Base-by-base conservation (phyloP, 2,329 filamentous ascomycete species). In the Stemphylium beticola region DNA sequence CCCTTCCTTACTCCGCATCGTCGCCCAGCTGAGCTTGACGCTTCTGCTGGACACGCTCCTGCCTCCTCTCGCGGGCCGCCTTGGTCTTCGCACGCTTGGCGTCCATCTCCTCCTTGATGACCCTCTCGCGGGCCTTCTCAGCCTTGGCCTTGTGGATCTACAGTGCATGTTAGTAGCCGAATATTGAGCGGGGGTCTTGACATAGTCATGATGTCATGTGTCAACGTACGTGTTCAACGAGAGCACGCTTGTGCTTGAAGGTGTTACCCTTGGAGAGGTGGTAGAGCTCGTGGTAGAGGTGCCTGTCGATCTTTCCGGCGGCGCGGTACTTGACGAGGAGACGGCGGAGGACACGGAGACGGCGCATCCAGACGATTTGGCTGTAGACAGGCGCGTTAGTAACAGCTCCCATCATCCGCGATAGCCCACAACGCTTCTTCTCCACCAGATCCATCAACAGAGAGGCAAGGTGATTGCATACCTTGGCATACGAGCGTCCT, bases 211-310 rank as follows among this genome's bases (percentile, higher is more conserved):
- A 74, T 74, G 69, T 74, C 69, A 74, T 73, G 59, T 72, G 60
- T 54, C 53, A 52, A 92, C 95, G 78, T 96, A 99, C 95, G 86
- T 99, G 95, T 88, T 99, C 95, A 80, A 99, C 92, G 76, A 99
- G 89, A 78, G 93, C 95, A 84, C 95, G 90, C 93, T 98, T 99
- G 92, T 99, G 95, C 93, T 99, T 99, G 91, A 99, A 99, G 81
- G 95, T 93, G 90, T 99, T 99, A 96, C 95, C 96, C 93, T 99
- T 99, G 89, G 91, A 95, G 80, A 96, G 86, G 83, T 97, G 95
- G 88, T 99, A 99, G 73, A 99, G 92, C 86, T 98, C 93, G 88
- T 99, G 95, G 89, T 99, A 99, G 64, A 99, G 92, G 87, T 99
- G 95, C 90, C 99, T 99, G 86, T 99, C 95, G 81, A 99, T 99